Percentiles rank a stretch among this genome's conserved stretches.
phyloP scores from a whole-genome alignment of 2,329 filamentous ascomycete genomes.

The Xylaria sp. region DNA sequence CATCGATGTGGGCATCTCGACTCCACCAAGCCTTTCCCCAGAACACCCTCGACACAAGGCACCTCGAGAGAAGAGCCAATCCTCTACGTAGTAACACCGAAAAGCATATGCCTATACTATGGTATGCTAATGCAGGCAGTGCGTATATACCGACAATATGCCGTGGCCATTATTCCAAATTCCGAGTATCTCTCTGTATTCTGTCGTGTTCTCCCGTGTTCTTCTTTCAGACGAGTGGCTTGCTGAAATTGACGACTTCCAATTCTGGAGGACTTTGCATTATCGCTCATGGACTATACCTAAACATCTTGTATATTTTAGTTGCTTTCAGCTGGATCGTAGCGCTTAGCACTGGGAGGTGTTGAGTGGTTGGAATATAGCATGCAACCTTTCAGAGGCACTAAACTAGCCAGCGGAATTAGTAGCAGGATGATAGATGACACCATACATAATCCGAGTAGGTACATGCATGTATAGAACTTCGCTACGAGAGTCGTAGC shows the following conservation, averaged over 20 bases:
- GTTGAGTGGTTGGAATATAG: neutral
- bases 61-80: slow-evolving; percentile 5
- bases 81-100: slow-evolving; percentile 14
- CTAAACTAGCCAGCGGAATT: too few relatives aligned
- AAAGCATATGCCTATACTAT: slow-evolving; percentile 3
- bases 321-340: neutral
- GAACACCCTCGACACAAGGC: slow-evolving; percentile 13
- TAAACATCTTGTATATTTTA: neutral
- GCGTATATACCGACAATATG: neutral
- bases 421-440: neutral
- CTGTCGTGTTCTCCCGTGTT: too few relatives aligned
- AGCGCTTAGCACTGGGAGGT: too few relatives aligned
- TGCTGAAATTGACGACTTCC: slow-evolving; percentile 4
- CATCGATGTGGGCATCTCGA: neutral
- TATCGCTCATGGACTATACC: neutral
- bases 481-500: neutral
- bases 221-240: slow-evolving; percentile 1
- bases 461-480: neutral
- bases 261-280: neutral
- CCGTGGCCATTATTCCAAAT: slow-evolving; percentile 18
- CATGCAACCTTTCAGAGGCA: neutral
- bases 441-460: neutral
- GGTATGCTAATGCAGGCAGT: slow-evolving; percentile 12
- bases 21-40: slow-evolving; percentile 18
- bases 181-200: neutral